Evolutionary conservation across 768 basidiomycete species (phyloP).

Genomic region (Termitomyces sp.): DNA sequence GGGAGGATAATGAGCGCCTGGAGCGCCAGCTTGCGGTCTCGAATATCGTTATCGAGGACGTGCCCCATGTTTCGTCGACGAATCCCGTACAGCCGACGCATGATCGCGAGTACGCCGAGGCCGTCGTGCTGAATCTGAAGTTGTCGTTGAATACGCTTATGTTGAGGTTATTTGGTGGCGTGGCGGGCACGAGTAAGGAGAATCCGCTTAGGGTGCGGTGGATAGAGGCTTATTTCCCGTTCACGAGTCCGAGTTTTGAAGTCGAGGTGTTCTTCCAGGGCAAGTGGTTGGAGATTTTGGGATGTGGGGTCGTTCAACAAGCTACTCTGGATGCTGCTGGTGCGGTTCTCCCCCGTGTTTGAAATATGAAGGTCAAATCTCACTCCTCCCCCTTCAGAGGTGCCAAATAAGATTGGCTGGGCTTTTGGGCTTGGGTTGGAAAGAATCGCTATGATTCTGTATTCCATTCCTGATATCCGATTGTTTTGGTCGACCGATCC

Average conservation of each 20-base stretch:
- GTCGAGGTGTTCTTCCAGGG: constrained; percentile 96
- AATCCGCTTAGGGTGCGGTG: constrained; percentile 87
- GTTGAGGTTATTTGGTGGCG: constrained; percentile 71
- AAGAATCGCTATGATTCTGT: constrained; percentile 96
- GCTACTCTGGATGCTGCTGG: constrained; percentile 84
- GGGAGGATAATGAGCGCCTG: constrained; percentile 67
- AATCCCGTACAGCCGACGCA: constrained; percentile 84
- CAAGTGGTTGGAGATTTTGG: constrained; percentile 95
- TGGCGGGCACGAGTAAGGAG: constrained; percentile 39
- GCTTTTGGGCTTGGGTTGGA: constrained; percentile 97
- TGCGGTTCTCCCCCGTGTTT: constrained; percentile 31
- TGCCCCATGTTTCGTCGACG: constrained; percentile 60
- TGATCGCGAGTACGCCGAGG: constrained; percentile 63
- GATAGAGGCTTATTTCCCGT: constrained; percentile 98
- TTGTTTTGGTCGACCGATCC: constrained; percentile 93
- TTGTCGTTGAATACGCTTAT: constrained; percentile 84
- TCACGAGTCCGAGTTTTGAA: constrained; percentile 96
- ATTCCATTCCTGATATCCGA: constrained; percentile 94
- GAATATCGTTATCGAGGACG: constrained; percentile 84
- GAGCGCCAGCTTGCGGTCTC: constrained; percentile 54
- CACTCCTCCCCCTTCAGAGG: constrained; percentile 35
- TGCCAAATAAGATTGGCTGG: constrained; percentile 88
- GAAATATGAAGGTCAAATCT: not conserved
- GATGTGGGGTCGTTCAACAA: constrained; percentile 88
- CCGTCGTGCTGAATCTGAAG: constrained; percentile 84